phyloP scores from a whole-genome alignment of 2,329 filamentous ascomycete genomes.

The Aspergillus sojae region DNA sequence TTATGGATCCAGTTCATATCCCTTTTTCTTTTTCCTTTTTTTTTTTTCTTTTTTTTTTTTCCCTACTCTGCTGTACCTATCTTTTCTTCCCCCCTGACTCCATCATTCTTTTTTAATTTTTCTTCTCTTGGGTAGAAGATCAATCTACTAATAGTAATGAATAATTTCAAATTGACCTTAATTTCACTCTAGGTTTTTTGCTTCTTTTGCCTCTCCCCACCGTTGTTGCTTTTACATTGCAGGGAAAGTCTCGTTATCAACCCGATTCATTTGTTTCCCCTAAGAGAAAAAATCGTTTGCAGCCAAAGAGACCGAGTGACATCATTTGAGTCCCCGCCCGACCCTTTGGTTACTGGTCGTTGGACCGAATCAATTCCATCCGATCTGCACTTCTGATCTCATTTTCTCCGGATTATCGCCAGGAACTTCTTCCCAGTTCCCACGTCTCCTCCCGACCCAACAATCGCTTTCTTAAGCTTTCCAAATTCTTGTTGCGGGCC shows the following conservation, averaged over 20 bases:
- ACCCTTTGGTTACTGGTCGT: background rate
- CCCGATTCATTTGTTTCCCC: background rate
- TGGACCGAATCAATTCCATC: constrained; percentile 3
- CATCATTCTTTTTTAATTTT: too few species aligned
- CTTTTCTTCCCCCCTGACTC: too few species aligned
- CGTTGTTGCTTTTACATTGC: background rate
- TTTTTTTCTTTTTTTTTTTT: background rate
- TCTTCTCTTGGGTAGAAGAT: too few species aligned
- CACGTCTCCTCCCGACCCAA: background rate
- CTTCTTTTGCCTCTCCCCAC: constrained; percentile 1
- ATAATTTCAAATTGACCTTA: too few species aligned
- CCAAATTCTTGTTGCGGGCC: background rate
- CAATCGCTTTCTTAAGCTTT: constrained; percentile 2
- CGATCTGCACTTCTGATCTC: constrained; percentile 26
- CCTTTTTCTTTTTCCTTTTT: background rate
- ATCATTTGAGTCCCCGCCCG: background rate
- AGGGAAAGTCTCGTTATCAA: background rate
- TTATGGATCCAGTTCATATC: background rate
- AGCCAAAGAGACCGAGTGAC: background rate
- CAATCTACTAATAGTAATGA: too few species aligned
- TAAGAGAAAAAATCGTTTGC: background rate
- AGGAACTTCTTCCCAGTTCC: background rate
- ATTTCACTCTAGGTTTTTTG: background rate
- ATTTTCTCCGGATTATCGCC: constrained; percentile 5
- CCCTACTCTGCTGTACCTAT: background rate